These are phyloP conservation scores for Fusarium xylarioides DNA, from an alignment of 2,329 filamentous ascomycete species.

Conservation along the genomic window DNA sequence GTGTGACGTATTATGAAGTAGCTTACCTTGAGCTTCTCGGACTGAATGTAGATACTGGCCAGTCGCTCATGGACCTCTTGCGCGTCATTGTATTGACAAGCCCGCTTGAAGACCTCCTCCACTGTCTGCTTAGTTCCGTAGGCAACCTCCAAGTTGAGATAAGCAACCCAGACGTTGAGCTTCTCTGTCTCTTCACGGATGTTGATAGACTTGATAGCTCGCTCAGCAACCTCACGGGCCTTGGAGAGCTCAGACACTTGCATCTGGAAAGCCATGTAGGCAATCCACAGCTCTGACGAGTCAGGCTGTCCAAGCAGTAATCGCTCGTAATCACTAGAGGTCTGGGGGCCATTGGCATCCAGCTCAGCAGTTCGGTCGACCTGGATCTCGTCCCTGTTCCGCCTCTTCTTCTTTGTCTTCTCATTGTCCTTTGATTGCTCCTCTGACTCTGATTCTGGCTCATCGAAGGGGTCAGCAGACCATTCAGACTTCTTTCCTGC, in stretches of 20 bases:
- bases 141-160: conserved; percentile 92
- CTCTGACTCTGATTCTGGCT: conserved; percentile 62
- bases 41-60: conserved; percentile 94
- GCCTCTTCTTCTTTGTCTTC: conserved; percentile 70
- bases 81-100: conserved; percentile 92
- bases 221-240: conserved; percentile 88
- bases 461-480: conserved; percentile 75
- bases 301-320: conserved; percentile 91
- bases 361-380: conserved; percentile 93
- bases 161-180: conserved; percentile 92
- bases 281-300: conserved; percentile 92
- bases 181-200: conserved; percentile 92
- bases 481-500: conserved; percentile 86
- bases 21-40: conserved; percentile 82
- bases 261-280: conserved; percentile 99
- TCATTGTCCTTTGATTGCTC: conserved; percentile 45
- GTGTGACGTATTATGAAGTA: not conserved
- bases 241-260: conserved; percentile 89
- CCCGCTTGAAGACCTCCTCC: conserved; percentile 88
- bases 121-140: conserved; percentile 86
- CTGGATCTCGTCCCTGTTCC: conserved; percentile 78
- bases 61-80: conserved; percentile 90
- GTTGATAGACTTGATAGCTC: conserved; percentile 89
- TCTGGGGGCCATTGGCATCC: conserved; percentile 87
- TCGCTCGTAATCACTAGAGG: conserved; percentile 90